phyloP scores from a whole-genome alignment of 768 basidiomycete species.

The Trametes coccinea region DNA sequence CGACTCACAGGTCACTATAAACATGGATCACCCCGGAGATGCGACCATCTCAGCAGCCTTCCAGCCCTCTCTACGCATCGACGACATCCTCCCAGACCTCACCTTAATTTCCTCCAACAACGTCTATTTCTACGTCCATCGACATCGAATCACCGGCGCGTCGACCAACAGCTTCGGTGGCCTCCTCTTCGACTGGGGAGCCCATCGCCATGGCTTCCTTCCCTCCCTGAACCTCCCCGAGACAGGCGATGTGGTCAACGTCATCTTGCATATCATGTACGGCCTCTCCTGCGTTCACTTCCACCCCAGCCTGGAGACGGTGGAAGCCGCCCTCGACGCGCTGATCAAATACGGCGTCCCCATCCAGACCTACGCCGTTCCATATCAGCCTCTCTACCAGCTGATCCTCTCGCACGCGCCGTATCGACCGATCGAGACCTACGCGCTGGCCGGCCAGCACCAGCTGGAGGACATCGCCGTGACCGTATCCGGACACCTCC shows the following conservation, averaged over 20 bases:
- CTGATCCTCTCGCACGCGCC: slow-evolving; percentile 39
- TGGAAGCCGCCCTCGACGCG: slow-evolving; percentile 30
- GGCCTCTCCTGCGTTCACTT: slow-evolving; percentile 29
- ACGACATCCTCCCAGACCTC: slow-evolving; percentile 26
- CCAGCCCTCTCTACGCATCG: slow-evolving; percentile 20
- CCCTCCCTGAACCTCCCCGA: slow-evolving; percentile 32
- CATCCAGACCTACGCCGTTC: slow-evolving; percentile 28
- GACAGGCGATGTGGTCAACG: slow-evolving; percentile 33
- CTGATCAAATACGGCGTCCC: slow-evolving; percentile 32
- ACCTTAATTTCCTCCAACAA: slow-evolving; percentile 32
- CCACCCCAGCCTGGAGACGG: slow-evolving; percentile 30
- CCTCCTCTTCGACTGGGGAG: slow-evolving; percentile 21
- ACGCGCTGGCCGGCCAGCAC: slow-evolving; percentile 41
- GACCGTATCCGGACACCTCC: slow-evolving; percentile 39
- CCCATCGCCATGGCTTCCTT: not conserved
- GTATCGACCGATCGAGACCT: slow-evolving; percentile 40
- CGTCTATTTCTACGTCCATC: slow-evolving; percentile 37
- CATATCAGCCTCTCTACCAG: slow-evolving; percentile 32
- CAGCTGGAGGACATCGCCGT: slow-evolving; percentile 42
- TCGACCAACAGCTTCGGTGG: slow-evolving; percentile 31
- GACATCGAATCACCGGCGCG: slow-evolving; percentile 20
- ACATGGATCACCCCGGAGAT: slow-evolving; percentile 12
- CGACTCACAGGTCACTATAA: slow-evolving; percentile 4
- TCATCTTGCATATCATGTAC: slow-evolving; percentile 39
- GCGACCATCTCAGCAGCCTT: slow-evolving; percentile 27